A percentile compares a stretch with the other conserved stretches of the same genome.
These are phyloP conservation scores for Myxozyma mucilagina DNA, from an alignment of 805 yeast species.

Conservation along the genomic window DNA sequence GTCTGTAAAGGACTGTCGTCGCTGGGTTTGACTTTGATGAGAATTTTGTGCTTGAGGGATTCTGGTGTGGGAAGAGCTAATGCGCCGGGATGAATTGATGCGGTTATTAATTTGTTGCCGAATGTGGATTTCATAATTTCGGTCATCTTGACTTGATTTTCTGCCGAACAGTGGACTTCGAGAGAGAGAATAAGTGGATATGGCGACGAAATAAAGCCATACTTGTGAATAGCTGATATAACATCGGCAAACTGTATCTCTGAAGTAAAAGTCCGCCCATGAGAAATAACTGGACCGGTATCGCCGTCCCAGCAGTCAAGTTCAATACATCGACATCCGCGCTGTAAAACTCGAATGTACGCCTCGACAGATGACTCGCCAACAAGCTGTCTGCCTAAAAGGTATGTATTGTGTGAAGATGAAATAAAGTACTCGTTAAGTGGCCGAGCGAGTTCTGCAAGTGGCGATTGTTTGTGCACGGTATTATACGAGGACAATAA, in stretches of 20 bases:
- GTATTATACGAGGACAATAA: slow-evolving; percentile 41
- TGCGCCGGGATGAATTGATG: slow-evolving; percentile 42
- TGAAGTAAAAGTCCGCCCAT: slow-evolving; percentile 81
- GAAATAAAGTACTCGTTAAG: slow-evolving; percentile 84
- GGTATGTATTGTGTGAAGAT: slow-evolving; percentile 92
- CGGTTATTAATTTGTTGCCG: slow-evolving; percentile 56
- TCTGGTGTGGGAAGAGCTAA: slow-evolving; percentile 67
- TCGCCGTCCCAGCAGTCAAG: slow-evolving; percentile 91
- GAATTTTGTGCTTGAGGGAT: slow-evolving; percentile 65
- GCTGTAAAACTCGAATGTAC: slow-evolving; percentile 78
- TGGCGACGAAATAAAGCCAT: slow-evolving; percentile 85
- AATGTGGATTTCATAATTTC: slow-evolving; percentile 55
- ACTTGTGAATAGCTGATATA: slow-evolving; percentile 69
- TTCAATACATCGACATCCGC: slow-evolving; percentile 94
- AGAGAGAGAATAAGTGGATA: slow-evolving; percentile 83
- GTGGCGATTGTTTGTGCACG: slow-evolving; percentile 16
- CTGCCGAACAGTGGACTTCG: slow-evolving; percentile 74
- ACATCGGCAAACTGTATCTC: slow-evolving; percentile 71
- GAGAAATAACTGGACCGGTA: slow-evolving; percentile 75
- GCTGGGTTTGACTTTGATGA: slow-evolving; percentile 76
- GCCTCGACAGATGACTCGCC: slow-evolving; percentile 89
- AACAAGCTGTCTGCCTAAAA: slow-evolving; percentile 82
- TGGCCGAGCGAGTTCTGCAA: slow-evolving; percentile 54
- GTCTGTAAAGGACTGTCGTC: slow-evolving; percentile 8
- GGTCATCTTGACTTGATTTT: slow-evolving; percentile 64